Conservation (phyloP, 148 eudicot species). For the Hydrangea macrophylla region DNA sequence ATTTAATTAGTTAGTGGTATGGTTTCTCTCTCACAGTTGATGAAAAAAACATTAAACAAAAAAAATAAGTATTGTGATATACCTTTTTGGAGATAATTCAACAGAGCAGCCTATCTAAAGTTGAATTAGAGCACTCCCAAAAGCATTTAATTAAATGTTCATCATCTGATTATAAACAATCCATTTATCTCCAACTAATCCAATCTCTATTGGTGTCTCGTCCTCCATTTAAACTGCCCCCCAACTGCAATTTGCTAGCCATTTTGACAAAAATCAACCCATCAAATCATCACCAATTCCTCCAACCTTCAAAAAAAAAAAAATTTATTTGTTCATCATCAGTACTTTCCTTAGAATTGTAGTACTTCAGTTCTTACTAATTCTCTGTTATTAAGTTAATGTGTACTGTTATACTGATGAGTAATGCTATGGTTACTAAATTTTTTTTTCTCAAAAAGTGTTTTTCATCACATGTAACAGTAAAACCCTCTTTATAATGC, state of each 20-base stretch:
- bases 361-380: not conserved
- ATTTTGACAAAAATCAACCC: not conserved
- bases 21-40: no score
- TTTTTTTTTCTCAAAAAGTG: no score
- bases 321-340: not conserved
- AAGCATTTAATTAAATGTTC: not conserved
- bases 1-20: no score
- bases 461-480: no score
- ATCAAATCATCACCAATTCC: constrained; percentile 8
- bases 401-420: no score
- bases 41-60: no score
- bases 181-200: not conserved
- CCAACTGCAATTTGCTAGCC: not conserved
- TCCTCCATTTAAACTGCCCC: not conserved
- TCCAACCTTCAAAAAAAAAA: not conserved
- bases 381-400: not conserved
- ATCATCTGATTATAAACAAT: no score
- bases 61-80: no score
- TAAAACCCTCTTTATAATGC: no score
- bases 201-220: not conserved
- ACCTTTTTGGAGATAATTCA: no score
- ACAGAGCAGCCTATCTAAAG: not conserved
- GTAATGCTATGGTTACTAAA: no score
- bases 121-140: not conserved
- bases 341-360: not conserved